Evolutionary conservation across 192 early-diverging fungal genomes (phyloP).

Genomic region (Geranomyces variabilis): DNA sequence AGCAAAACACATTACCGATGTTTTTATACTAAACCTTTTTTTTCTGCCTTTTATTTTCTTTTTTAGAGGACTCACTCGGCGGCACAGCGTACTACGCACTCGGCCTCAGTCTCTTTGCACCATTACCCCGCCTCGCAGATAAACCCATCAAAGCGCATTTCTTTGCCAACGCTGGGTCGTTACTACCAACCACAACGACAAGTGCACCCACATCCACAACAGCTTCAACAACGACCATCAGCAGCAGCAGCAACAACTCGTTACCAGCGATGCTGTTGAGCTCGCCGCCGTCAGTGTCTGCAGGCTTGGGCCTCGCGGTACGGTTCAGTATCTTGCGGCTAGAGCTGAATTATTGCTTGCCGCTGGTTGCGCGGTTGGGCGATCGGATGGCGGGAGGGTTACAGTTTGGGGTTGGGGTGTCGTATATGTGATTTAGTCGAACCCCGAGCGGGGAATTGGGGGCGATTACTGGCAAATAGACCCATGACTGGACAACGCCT

Average conservation of each 20-base stretch:
- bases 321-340: conserved; percentile 82
- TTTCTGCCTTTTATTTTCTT: not conserved
- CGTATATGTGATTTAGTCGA: conserved; percentile 61
- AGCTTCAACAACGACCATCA: not conserved
- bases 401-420: conserved; percentile 85
- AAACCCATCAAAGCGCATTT: conserved; percentile 78
- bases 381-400: conserved; percentile 69
- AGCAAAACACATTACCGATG: not conserved
- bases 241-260: not conserved
- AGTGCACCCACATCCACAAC: not conserved
- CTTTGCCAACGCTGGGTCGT: conserved; percentile 86
- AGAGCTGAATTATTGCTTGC: conserved; percentile 91
- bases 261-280: conserved; percentile 39
- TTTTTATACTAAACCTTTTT: not conserved
- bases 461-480: no score
- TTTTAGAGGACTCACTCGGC: conserved; percentile 75
- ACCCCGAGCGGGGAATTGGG: no score
- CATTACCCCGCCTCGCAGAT: conserved; percentile 70
- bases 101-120: conserved; percentile 79
- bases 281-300: conserved; percentile 69
- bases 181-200: conserved; percentile 54
- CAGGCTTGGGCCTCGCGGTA: conserved; percentile 83
- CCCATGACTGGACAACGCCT: no score
- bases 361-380: conserved; percentile 45
- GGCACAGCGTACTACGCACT: conserved; percentile 84